These are phyloP conservation scores for Penicillium nucicola DNA, from an alignment of 495 filamentous ascomycete genomes.

Conservation along the genomic window DNA sequence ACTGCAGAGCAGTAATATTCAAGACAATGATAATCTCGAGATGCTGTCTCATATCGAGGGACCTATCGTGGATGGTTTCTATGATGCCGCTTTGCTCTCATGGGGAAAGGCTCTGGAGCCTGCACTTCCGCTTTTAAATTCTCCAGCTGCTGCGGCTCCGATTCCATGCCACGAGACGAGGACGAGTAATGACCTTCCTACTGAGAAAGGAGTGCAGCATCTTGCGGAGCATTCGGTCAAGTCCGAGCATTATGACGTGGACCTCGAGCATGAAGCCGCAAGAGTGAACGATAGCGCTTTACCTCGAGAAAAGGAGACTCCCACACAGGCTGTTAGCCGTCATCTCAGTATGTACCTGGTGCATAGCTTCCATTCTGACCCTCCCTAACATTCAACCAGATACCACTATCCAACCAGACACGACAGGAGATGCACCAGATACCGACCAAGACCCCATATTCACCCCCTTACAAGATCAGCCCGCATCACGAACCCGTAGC, in stretches of 20 bases:
- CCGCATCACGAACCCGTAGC: slow-evolving; percentile 55
- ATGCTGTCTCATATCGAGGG: slow-evolving; percentile 80
- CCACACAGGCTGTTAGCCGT: slow-evolving; percentile 53
- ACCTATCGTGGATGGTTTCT: slow-evolving; percentile 70
- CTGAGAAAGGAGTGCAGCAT: slow-evolving; percentile 21
- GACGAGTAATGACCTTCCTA: background rate
- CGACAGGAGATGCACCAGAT: slow-evolving; percentile 52
- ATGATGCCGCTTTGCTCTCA: slow-evolving; percentile 67
- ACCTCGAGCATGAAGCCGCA: slow-evolving; percentile 55
- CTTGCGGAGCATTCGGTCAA: slow-evolving; percentile 55
- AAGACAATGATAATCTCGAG: slow-evolving; percentile 75
- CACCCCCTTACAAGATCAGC: slow-evolving; percentile 62
- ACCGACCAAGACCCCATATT: slow-evolving; percentile 48
- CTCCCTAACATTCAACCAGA: slow-evolving; percentile 28
- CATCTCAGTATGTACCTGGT: slow-evolving; percentile 50
- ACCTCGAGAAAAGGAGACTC: slow-evolving; percentile 46
- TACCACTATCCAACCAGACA: slow-evolving; percentile 51
- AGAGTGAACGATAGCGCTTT: slow-evolving; percentile 55
- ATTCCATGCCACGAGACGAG: slow-evolving; percentile 20
- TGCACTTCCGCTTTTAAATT: slow-evolving; percentile 52
- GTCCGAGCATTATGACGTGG: slow-evolving; percentile 60
- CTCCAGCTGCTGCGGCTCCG: slow-evolving; percentile 42
- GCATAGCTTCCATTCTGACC: background rate
- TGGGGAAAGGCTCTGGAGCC: slow-evolving; percentile 66
- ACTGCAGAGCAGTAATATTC: slow-evolving; percentile 73